phyloP scores from a whole-genome alignment of 2,329 filamentous ascomycete species.

The Aspergillus sp. region DNA sequence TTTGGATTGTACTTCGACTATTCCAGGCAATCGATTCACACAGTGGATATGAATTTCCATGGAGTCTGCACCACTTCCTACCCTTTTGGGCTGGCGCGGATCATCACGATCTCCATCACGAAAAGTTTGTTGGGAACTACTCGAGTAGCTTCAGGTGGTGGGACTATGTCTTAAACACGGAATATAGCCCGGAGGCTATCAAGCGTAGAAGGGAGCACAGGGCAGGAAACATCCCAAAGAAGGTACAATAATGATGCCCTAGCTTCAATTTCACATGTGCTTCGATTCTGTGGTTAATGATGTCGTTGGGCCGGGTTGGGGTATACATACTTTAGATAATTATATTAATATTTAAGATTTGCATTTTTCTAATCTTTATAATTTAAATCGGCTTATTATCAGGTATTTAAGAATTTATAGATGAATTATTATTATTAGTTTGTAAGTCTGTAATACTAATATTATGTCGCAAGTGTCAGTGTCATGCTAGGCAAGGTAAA shows the following conservation, averaged over 20 bases:
- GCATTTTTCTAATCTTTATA: too few species aligned
- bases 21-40: conserved; percentile 98
- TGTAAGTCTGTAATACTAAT: too few species aligned
- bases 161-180: conserved; percentile 92
- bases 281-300: too few species aligned
- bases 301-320: too few species aligned
- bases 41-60: conserved; percentile 97
- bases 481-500: too few species aligned
- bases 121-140: conserved; percentile 98
- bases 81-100: conserved; percentile 98
- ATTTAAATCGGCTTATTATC: too few species aligned
- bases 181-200: conserved; percentile 82
- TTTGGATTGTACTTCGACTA: conserved; percentile 88
- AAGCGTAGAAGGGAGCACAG: conserved; percentile 73
- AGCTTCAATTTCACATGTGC: too few species aligned
- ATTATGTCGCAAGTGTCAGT: too few species aligned
- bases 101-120: conserved; percentile 96
- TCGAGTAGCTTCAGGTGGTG: conserved; percentile 98
- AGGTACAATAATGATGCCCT: conserved; percentile 24
- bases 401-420: too few species aligned
- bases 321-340: too few species aligned
- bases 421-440: too few species aligned
- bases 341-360: too few species aligned
- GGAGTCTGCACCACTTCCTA: conserved; percentile 91
- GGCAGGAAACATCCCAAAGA: conserved; percentile 20